These are phyloP conservation scores for Fusarium devonianum DNA, from an alignment of 2,329 filamentous ascomycete genomes.

Conservation along the genomic window DNA sequence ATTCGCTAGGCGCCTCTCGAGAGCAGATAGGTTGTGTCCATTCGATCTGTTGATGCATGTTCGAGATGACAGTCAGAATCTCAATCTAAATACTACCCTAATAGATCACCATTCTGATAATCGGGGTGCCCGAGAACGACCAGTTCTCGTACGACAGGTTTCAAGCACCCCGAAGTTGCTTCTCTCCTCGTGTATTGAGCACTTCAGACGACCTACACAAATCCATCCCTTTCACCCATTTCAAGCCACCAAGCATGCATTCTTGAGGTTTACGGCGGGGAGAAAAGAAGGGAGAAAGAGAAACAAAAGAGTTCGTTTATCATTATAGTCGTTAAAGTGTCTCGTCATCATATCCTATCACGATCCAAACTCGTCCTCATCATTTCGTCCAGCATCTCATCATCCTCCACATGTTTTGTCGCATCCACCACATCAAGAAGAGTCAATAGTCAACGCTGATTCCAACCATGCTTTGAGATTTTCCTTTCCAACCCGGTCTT, in stretches of 20 bases:
- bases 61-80: too few relatives aligned
- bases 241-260: background rate
- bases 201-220: too few relatives aligned
- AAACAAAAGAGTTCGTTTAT: conserved; percentile 35
- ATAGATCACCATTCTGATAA: too few relatives aligned
- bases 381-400: conserved; percentile 24
- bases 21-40: conserved; percentile 6
- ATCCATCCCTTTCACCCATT: background rate
- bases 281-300: conserved; percentile 7
- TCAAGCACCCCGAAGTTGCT: too few relatives aligned
- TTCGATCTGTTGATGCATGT: conserved; percentile 6
- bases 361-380: conserved; percentile 26
- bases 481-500: conserved; percentile 7
- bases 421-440: conserved; percentile 13
- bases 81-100: too few relatives aligned
- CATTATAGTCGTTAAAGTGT: conserved; percentile 40
- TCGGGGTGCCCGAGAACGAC: too few relatives aligned
- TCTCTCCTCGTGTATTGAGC: too few relatives aligned
- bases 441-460: conserved; percentile 33
- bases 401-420: conserved; percentile 17
- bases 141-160: too few relatives aligned
- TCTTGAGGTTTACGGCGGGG: conserved; percentile 2
- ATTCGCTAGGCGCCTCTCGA: conserved; percentile 13
- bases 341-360: conserved; percentile 37
- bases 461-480: conserved; percentile 34